Evolutionary conservation across 1,284 basidiomycete species (phyloP).

Genomic region (Ceratobasidium sp.): DNA sequence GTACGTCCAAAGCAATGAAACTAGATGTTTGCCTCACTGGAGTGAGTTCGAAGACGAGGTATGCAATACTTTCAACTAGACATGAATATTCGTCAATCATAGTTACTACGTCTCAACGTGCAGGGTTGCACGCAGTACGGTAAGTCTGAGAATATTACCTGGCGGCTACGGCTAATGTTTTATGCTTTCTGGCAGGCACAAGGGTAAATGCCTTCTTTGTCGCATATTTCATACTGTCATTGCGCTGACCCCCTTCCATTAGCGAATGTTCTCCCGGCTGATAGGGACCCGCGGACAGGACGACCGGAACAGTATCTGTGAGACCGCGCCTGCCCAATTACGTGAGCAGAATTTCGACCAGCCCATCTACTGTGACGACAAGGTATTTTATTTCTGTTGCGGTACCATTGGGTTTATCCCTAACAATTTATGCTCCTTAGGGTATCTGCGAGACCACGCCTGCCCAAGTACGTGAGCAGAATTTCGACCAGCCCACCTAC

Average conservation of each 20-base stretch:
- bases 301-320: slow-evolving; percentile 35
- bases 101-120: neutral
- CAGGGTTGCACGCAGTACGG: slow-evolving; percentile 36
- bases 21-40: slow-evolving; percentile 34
- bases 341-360: neutral
- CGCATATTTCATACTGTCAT: neutral
- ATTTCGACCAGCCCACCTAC: slow-evolving; percentile 7
- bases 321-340: slow-evolving; percentile 19
- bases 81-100: neutral
- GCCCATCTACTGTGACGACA: slow-evolving; percentile 32
- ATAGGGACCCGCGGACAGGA: slow-evolving; percentile 7
- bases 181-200: neutral
- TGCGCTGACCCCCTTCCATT: neutral
- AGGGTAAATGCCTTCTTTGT: slow-evolving; percentile 1
- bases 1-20: slow-evolving; percentile 39
- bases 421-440: too few species aligned
- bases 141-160: slow-evolving; percentile 2
- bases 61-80: neutral
- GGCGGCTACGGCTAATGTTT: neutral
- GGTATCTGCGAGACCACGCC: slow-evolving; percentile 35
- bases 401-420: neutral
- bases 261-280: slow-evolving; percentile 30
- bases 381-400: slow-evolving; percentile 2
- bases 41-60: slow-evolving; percentile 36
- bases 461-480: neutral